Base-by-base conservation (phyloP, 306 rosid species). In the Dicorynia guianensis region DNA sequence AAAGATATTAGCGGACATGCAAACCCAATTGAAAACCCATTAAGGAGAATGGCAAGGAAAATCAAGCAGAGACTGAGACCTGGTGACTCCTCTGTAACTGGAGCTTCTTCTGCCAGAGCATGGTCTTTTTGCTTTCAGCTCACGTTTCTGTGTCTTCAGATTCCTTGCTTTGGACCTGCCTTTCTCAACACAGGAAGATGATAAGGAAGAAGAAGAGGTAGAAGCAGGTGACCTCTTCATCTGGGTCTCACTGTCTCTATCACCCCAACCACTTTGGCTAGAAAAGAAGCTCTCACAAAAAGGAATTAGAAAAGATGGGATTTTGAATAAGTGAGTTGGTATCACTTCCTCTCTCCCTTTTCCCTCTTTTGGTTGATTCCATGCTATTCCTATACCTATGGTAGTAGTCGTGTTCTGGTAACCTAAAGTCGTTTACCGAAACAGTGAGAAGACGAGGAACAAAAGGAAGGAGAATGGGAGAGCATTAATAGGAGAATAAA, bases 11-110 rank as follows among this genome's bases (percentile, higher is more conserved):
- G 55, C n/a, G 35, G 8, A 76, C 96, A 88, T 88, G 94, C 94
- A 93, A 84, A 69, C 63, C 55, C 59, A 71, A 30, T 0, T 12
- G 15, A 63, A 86, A 74, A 57, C 71, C 54, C 79, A 70, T 19
- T 2, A 4, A 57, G 18, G 3, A 42, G 20, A 79, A 54, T 6
- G n/a, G n/a, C n/a, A 7, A 0, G 6, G 49, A 2, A 64, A 11
- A 76, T 57, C 33, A 1, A 46, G 20, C 11, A 15, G 39, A 67
- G 5, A 39, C 4, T 11, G 35, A 46, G 47, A 89, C 98, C 93
- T 96, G 49, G 98, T 93, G 64, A 93, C 98, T 68, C 98, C 98
- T 86, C 97, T 93, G 85, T 93, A 91, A 75, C 89, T 79, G 48
- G 98, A 93, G 85, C 96, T 93, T 85, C 98, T 88, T 61, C 89